phyloP scores from a whole-genome alignment of 345 rosid genomes.

The Garcia nutans region DNA sequence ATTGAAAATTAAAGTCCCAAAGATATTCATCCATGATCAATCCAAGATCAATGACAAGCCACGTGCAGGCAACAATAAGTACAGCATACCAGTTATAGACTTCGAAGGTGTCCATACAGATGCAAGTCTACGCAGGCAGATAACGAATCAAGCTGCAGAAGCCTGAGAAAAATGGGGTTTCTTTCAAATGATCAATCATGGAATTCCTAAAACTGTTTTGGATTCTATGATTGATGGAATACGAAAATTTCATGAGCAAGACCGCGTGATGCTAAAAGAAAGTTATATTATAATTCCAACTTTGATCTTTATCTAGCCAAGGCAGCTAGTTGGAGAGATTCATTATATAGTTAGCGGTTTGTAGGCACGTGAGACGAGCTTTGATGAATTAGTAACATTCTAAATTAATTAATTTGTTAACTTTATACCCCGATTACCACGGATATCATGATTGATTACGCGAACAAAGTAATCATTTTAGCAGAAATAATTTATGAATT shows the following conservation, averaged over 20 bases:
- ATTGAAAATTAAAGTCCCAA: not conserved
- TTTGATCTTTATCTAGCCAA: slow-evolving; percentile 13
- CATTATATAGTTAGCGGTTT: not conserved
- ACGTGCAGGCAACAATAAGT: not conserved
- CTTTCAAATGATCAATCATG: slow-evolving; percentile 13
- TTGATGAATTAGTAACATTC: no score
- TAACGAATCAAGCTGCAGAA: not conserved
- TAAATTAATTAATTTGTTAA: not conserved
- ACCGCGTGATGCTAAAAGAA: slow-evolving; percentile 14
- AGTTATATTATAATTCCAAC: slow-evolving; percentile 17
- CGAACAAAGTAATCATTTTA: slow-evolving; percentile 7
- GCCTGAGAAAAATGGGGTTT: slow-evolving; percentile 14
- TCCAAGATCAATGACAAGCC: not conserved
- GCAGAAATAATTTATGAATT: not conserved
- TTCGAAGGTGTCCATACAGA: not conserved
- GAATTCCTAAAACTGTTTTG: not conserved
- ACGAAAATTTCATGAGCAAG: slow-evolving; percentile 6
- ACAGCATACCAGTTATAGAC: slow-evolving; percentile 4
- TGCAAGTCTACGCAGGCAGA: not conserved
- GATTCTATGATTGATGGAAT: not conserved
- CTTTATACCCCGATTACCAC: not conserved
- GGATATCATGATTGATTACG: slow-evolving; percentile 12
- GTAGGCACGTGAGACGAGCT: slow-evolving; percentile 8
- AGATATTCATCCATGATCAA: not conserved
- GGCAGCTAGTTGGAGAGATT: slow-evolving; percentile 23